A percentile compares a stretch with the other conserved stretches of the same genome.
Conservation (phyloP, 768 basidiomycete genomes). For the Tubosaeta brunneosetosa region DNA sequence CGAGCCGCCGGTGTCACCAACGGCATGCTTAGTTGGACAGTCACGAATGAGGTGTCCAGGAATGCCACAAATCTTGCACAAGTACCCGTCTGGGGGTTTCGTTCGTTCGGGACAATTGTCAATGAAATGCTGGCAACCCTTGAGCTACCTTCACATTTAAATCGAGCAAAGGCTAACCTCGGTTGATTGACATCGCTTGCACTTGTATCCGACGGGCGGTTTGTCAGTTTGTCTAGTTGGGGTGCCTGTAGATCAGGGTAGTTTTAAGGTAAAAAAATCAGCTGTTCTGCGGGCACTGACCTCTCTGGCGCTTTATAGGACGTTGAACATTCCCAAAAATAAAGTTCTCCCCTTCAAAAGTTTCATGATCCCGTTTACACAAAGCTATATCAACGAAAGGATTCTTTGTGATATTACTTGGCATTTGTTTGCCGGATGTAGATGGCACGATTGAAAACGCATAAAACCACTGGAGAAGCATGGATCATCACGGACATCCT, state of each 20-base stretch:
- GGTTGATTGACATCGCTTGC: conserved; percentile 68
- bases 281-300: conserved; percentile 31
- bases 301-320: conserved; percentile 54
- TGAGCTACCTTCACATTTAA: conserved; percentile 1
- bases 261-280: not conserved
- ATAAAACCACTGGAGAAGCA: conserved; percentile 81
- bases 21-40: conserved; percentile 74
- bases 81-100: conserved; percentile 77
- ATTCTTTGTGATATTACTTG: conserved; percentile 65
- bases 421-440: conserved; percentile 37
- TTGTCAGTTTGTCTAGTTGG: conserved; percentile 44
- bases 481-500: conserved; percentile 5
- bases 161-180: conserved; percentile 46
- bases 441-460: conserved; percentile 81
- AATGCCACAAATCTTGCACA: conserved; percentile 85
- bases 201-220: conserved; percentile 70
- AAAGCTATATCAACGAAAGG: conserved; percentile 50
- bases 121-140: conserved; percentile 59
- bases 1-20: conserved; percentile 77
- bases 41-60: conserved; percentile 85
- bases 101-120: conserved; percentile 69
- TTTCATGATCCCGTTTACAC: conserved; percentile 53
- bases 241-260: conserved; percentile 7
- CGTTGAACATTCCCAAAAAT: conserved; percentile 64
- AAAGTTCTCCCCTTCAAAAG: conserved; percentile 51